These are phyloP conservation scores for Seiridium unicorne DNA, from an alignment of 2,329 filamentous ascomycete species.

Conservation along the genomic window DNA sequence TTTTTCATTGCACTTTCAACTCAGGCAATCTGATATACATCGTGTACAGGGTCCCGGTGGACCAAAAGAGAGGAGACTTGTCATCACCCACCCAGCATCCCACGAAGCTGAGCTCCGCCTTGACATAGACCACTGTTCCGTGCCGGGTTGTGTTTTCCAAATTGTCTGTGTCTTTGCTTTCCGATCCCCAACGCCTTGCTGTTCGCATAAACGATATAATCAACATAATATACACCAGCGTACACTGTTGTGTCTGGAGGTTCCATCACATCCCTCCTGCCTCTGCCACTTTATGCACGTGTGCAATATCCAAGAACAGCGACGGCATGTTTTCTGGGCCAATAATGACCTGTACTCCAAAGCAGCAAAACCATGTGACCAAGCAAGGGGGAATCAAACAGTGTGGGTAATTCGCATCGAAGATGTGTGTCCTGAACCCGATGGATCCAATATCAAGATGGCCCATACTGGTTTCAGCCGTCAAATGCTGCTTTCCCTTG, in stretches of 20 bases:
- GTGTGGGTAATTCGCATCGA: too few relatives aligned
- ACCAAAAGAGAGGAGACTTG: constrained; percentile 7
- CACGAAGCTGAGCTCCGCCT: not conserved
- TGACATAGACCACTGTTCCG: not conserved
- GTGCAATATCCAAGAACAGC: not conserved
- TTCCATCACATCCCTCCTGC: not conserved
- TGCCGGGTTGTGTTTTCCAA: not conserved
- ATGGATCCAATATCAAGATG: not conserved
- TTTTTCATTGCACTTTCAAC: not conserved
- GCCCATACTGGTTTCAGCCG: not conserved
- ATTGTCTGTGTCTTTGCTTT: not conserved
- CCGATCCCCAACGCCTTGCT: constrained; percentile 9
- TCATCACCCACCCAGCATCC: not conserved
- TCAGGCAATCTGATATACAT: not conserved
- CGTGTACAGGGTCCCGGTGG: not conserved
- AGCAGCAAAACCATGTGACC: too few relatives aligned
- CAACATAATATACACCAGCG: constrained; percentile 4
- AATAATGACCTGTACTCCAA: too few relatives aligned
- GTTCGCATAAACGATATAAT: not conserved
- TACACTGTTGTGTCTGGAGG: not conserved
- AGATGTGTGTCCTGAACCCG: too few relatives aligned
- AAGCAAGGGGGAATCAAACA: too few relatives aligned
- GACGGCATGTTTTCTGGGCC: not conserved
- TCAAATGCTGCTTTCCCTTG: constrained; percentile 35
- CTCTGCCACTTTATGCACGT: not conserved